Evolutionary conservation across 768 basidiomycete species (phyloP), one percentile per base, ranked within the genome.

Genomic region (Paxillus rubicundulus): DNA sequence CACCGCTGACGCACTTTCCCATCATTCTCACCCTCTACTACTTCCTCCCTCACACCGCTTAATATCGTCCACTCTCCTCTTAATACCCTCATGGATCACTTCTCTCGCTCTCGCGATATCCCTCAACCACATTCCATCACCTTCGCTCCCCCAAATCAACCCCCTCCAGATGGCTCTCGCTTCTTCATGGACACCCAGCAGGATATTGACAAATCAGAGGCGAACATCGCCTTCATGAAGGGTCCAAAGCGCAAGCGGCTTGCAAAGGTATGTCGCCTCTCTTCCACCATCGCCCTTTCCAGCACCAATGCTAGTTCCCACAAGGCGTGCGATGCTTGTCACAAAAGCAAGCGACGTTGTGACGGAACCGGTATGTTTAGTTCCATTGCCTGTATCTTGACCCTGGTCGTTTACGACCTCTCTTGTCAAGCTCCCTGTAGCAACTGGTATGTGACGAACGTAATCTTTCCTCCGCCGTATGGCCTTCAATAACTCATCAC

Each of bases 331-430:
- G 86, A 89, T 69, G 85, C 86, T 48, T 92, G 89, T 66, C 90
- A 92, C 66, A 89, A 87, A 68, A 85, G 83, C 71, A 92, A 92
- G 65, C 82, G 89, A 21, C 82, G 89, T 44, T 91, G 89, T 70
- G 88, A 90, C 70, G 88, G 88, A 30, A 88, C 86, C 55, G 84
- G 87, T 86, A 55, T 53, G 82, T 74, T 33, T 45, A 50, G 42
- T 49, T 30, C 45, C 27, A 17, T 42, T 37, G 20, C 30, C 47
- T 20, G 36, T 51, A 16, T 53, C 43, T 55, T 50, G 33, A 20
- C 42, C 46, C 36, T 49, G 17, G 40, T 50, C 46, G 57, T 32
- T 27, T 44, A 6, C 53, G 7, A 47, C 45, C 18, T 43, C 39
- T 49, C 47, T 60, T 49, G 55, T 61, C 44, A 68, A 87, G 86